These are phyloP conservation scores for Candida patagonica DNA, from an alignment of 805 yeast genomes.

Conservation along the genomic window DNA sequence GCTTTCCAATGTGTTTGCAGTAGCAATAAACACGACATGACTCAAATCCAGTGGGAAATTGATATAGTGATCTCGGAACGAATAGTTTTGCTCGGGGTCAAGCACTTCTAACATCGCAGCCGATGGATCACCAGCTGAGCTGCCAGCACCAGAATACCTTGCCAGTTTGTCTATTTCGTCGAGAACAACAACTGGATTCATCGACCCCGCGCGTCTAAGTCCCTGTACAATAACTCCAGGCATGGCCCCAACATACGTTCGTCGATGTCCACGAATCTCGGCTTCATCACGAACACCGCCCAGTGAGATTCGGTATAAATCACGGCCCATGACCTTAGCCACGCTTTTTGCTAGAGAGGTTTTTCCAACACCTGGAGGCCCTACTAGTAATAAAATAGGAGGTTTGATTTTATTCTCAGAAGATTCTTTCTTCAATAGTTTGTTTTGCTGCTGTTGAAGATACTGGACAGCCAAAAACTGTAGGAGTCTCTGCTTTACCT, in stretches of 20 bases:
- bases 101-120: conserved; percentile 82
- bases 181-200: conserved; percentile 74
- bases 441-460: conserved; percentile 30
- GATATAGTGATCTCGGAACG: conserved; percentile 72
- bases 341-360: conserved; percentile 79
- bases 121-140: conserved; percentile 73
- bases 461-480: conserved; percentile 76
- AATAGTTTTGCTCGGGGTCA: conserved; percentile 80
- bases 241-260: conserved; percentile 89
- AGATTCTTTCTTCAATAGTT: conserved; percentile 1
- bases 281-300: conserved; percentile 89
- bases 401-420: conserved; percentile 29
- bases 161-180: conserved; percentile 84
- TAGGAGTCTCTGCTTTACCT: conserved; percentile 63
- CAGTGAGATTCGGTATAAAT: conserved; percentile 69
- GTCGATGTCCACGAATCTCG: conserved; percentile 81
- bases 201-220: conserved; percentile 59
- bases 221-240: conserved; percentile 79
- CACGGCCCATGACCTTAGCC: conserved; percentile 62
- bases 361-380: conserved; percentile 93
- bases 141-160: conserved; percentile 28
- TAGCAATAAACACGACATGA: conserved; percentile 72
- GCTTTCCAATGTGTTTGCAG: conserved; percentile 68
- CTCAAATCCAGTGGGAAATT: conserved; percentile 83
- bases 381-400: conserved; percentile 74